Evolutionary conservation across 2,329 filamentous ascomycete genomes (phyloP), one percentile per base, ranked within the genome.

Genomic region (Fusarium chlamydosporum): DNA sequence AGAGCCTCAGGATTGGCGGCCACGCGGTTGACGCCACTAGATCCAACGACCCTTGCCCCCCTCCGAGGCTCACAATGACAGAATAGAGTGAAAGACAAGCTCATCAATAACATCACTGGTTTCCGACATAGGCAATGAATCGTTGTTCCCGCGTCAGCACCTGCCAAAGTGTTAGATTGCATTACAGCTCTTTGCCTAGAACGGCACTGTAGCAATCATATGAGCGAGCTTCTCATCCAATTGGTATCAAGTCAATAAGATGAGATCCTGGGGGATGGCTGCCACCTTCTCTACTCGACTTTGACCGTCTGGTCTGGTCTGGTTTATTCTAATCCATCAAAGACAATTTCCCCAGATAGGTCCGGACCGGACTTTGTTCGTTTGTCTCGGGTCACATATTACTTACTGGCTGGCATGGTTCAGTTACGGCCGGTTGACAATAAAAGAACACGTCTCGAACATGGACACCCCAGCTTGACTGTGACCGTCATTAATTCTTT

Each of bases 181-280:
- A 35, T 41, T 47, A 67, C 67, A 70, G 47, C 58, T 70, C 67
- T 37, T 70, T 70, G 15, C 67, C 67, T 27, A 50, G 63, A 61
- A 46, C 7, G 51, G 67, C 34, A 38, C 16, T 29, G 23, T 48
- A 48, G 31, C 54, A 47, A 70, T 63, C 56, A 61, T 48, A 61
- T 54, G 45, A 68, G 53, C 46, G 53, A 54, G 51, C 51, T 52
- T 18, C 47, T 61, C 41, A 23, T 55, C 52, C 56, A 61, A 46
- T 57, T 53, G 45, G 37, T 56, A 37, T 27, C 8, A 12, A 41
- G 56, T 43, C 50, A 42, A 54, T 61, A 29, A 70, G 56, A 59
- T 54, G 56, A 53, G 56, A 70, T 69, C 52, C 66, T 45, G n/a
- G 66, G 66, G 52, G 52, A 63, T 59, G 66, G 66, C 57, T 70